A percentile compares a stretch with the other conserved stretches of the same genome.
These are phyloP conservation scores for Cnidoscolus chayamansa DNA, from an alignment of 441 rosid genomes.

Conservation along the genomic window DNA sequence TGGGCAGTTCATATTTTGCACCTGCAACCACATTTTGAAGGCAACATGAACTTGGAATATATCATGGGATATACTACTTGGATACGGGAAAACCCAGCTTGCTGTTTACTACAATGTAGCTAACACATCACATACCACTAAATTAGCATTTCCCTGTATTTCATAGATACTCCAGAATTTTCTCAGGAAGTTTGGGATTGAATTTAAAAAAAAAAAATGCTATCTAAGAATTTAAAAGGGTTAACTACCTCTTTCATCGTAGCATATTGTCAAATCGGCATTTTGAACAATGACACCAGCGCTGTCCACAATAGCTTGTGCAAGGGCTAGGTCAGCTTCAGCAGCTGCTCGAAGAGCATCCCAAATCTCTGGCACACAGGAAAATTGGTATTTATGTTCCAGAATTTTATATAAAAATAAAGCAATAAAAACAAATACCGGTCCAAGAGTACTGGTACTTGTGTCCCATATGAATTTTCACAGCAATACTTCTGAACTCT, in stretches of 20 bases:
- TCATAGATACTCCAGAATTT: not conserved
- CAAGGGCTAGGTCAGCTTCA: conserved; percentile 63
- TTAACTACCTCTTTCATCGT: conserved; percentile 74
- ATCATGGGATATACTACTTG: not conserved
- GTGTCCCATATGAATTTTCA: no score
- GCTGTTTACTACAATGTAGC: not conserved
- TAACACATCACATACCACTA: no score
- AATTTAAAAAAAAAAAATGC: not conserved
- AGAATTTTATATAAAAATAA: not conserved
- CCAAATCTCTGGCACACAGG: conserved; percentile 64
- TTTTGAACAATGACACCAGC: conserved; percentile 78
- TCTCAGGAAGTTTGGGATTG: not conserved
- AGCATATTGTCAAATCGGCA: conserved; percentile 74
- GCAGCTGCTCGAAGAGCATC: conserved; percentile 87
- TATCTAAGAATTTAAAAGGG: not conserved
- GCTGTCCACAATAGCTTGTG: conserved; percentile 79
- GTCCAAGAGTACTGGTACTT: no score
- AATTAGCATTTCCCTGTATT: no score
- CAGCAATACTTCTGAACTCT: no score
- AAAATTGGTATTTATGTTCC: not conserved
- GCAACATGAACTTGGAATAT: not conserved
- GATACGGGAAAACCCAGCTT: not conserved
- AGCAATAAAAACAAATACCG: no score
- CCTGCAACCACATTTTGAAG: conserved; percentile 39
- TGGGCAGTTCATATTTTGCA: conserved; percentile 83